Base-by-base conservation (phyloP, 768 basidiomycete species). In the Auriscalpium microsporum region DNA sequence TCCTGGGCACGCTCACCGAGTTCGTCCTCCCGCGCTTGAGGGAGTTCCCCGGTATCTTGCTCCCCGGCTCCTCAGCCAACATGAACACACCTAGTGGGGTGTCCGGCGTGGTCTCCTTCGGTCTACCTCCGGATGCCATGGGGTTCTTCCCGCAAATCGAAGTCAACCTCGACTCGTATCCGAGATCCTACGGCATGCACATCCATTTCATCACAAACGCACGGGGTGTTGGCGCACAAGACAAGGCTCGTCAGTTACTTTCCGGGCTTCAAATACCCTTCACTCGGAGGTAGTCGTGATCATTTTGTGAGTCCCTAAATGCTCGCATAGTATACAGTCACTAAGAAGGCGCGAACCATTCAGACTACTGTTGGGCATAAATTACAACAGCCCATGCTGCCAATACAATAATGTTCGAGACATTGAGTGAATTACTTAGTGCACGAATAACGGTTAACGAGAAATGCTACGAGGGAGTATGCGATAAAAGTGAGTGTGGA, bases 241-340 rank as follows among this genome's bases (percentile, higher is more conserved):
- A 94, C 67, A 78, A 81, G 56, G 94, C 92, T 8, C 81, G 94
- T 64, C 83, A 89, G 2, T 71, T 99, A 57, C 68, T 98, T 45
- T 94, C 91, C 16, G 95, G 89, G 0, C 92, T 94, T 75, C 87
- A 94, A 71, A 78, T 98, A 56, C 95, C 95, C 1, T 97, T 98
- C 72, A 67, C 75, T 45, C 74, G 80, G 68, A 70, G 54, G 51
- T 61, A 44, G 40, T 16, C 28, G 28, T 28, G 28, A 7, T 28
- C 28, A 28, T 28, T 28, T 28, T 28, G 28, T 28, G 28, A 28
- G 28, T 28, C 28, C 21, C 4, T 28, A 28, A 4, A 28, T 28
- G 28, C 28, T 28, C 28, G 28, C 28, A 28, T 28, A 28, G 28
- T 28, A 28, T 28, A 28, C 4, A 28, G 28, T 28, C 28, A 28